Percentiles rank a stretch among this genome's conserved stretches.
Conservation (phyloP, 352 stramenopile genomes). For the Peronospora tabacina region DNA sequence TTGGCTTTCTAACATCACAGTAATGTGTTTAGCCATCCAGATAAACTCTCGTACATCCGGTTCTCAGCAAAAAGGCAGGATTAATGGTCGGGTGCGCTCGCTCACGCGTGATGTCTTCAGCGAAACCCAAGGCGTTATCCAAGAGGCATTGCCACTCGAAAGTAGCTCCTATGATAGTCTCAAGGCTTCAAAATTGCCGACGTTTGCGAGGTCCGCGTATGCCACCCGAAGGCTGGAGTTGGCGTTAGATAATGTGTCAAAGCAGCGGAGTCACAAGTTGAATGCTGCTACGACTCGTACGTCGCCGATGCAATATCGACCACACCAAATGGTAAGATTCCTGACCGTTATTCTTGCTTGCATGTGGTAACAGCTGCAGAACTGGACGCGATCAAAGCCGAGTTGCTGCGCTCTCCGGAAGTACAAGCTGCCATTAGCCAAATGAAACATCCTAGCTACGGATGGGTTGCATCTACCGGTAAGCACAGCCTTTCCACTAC, state of each 20-base stretch:
- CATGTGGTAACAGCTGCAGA: conserved; percentile 12
- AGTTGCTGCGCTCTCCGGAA: conserved; percentile 15
- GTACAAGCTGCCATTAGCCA: conserved; percentile 20
- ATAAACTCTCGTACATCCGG: neutral
- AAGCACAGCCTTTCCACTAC: neutral
- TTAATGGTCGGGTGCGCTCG: neutral
- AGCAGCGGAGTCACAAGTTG: conserved; percentile 5
- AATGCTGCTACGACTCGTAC: conserved; percentile 12
- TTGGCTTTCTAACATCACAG: neutral
- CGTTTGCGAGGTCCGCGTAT: conserved; percentile 5
- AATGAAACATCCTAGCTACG: conserved; percentile 14
- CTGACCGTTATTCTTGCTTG: conserved; percentile 6
- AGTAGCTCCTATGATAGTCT: neutral
- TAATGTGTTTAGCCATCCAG: conserved; percentile 3
- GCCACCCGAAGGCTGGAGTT: conserved; percentile 13
- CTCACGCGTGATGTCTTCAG: neutral
- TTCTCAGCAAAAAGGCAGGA: neutral
- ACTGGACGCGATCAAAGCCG: conserved; percentile 17
- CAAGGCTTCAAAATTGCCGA: neutral
- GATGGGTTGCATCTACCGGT: conserved; percentile 4
- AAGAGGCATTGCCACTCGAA: neutral
- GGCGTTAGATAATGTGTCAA: conserved; percentile 11
- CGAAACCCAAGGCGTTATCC: neutral
- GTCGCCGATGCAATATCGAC: neutral
- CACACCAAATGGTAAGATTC: neutral